Conservation (phyloP, 139 green algal species). For the Gonium pectorale region DNA sequence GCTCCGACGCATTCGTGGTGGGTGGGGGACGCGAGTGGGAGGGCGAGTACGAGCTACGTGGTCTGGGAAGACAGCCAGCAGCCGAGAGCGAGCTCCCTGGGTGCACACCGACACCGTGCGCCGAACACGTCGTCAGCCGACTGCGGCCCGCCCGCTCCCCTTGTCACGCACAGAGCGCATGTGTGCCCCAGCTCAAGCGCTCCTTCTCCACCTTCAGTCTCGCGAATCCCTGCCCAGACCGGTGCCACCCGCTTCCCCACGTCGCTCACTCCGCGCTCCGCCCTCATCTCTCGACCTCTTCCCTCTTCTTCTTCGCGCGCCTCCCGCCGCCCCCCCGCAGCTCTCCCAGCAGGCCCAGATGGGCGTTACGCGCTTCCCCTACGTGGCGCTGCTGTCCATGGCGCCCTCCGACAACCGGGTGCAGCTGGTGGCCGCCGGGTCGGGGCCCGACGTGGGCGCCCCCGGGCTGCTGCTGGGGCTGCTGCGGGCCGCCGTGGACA, state of each 20-base stretch:
- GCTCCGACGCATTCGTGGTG: constrained; percentile 74
- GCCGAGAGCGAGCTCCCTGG: too few relatives aligned
- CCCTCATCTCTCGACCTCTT: not conserved
- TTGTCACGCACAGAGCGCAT: too few relatives aligned
- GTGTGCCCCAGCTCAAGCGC: too few relatives aligned
- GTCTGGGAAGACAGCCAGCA: too few relatives aligned
- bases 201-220: too few relatives aligned
- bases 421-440: constrained; percentile 39
- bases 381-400: constrained; percentile 73
- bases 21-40: not conserved
- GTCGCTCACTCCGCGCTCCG: too few relatives aligned
- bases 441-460: constrained; percentile 11
- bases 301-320: not conserved
- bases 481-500: constrained; percentile 59
- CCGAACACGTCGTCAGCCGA: too few relatives aligned
- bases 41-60: too few relatives aligned
- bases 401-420: constrained; percentile 34
- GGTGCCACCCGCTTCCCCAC: too few relatives aligned
- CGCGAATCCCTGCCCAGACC: too few relatives aligned
- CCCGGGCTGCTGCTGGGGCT: constrained; percentile 46
- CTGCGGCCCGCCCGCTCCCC: too few relatives aligned
- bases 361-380: constrained; percentile 74
- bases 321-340: not conserved
- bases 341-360: constrained; percentile 57
- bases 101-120: too few relatives aligned